Percentiles rank a stretch among this genome's conserved stretches.
These are phyloP conservation scores for Pistacia atlantica DNA, from an alignment of 345 rosid species.

Conservation along the genomic window DNA sequence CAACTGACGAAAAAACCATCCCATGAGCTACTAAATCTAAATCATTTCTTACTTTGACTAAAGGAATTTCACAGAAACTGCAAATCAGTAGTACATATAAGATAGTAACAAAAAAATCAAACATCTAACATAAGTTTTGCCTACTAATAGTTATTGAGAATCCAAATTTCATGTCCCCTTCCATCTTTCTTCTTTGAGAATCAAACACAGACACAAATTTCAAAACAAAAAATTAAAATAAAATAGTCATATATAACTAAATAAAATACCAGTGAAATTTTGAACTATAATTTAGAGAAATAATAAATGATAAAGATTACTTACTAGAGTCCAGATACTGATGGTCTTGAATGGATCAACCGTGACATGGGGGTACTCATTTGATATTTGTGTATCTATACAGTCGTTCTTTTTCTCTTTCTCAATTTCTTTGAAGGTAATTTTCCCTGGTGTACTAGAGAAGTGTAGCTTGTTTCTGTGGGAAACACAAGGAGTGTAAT, in stretches of 20 bases:
- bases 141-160: background rate
- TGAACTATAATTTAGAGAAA: too few relatives aligned
- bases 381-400: background rate
- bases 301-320: background rate
- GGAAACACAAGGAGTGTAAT: constrained; percentile 36
- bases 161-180: background rate
- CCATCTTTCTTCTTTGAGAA: background rate
- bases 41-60: background rate
- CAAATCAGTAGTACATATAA: background rate
- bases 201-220: background rate
- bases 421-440: background rate
- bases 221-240: background rate
- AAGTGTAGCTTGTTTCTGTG: background rate
- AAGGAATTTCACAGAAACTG: background rate
- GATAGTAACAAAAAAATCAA: too few relatives aligned
- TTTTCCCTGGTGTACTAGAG: background rate
- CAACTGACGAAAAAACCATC: background rate
- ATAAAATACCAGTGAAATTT: background rate
- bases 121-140: background rate
- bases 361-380: constrained; percentile 49
- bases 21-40: too few relatives aligned
- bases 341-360: constrained; percentile 39
- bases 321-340: constrained; percentile 38
- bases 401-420: too few relatives aligned
- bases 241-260: background rate